Conservation (phyloP, 345 rosid species). For the Mangifera indica region DNA sequence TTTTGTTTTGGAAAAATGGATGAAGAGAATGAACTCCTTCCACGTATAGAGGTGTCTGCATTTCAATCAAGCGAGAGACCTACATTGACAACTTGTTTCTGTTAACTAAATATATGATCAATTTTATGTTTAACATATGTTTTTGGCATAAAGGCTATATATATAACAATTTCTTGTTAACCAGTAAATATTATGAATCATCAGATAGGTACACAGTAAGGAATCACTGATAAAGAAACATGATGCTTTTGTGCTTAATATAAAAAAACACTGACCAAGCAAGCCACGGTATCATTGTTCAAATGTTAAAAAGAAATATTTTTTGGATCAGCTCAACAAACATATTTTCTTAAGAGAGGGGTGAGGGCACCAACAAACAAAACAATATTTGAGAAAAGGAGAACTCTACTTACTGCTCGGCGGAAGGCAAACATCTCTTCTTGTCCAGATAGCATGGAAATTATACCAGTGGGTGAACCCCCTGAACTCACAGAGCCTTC, state of each 20-base stretch:
- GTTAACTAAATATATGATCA: not conserved
- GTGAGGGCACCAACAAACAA: not conserved
- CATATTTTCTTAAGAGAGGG: not conserved
- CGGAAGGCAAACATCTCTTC: conserved; percentile 96
- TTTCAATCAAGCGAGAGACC: conserved; percentile 85
- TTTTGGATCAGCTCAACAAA: no score
- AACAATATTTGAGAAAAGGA: not conserved
- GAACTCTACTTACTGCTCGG: conserved; percentile 64
- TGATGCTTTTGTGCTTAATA: not conserved
- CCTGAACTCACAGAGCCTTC: conserved; percentile 71
- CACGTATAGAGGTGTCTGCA: conserved; percentile 81
- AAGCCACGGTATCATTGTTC: not conserved
- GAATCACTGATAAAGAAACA: not conserved
- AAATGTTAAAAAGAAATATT: not conserved
- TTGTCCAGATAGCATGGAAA: conserved; percentile 76
- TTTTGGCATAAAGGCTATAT: not conserved
- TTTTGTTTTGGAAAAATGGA: conserved; percentile 56
- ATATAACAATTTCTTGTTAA: not conserved
- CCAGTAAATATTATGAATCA: not conserved
- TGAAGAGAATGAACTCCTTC: conserved; percentile 67
- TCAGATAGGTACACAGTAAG: not conserved
- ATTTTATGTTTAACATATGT: not conserved
- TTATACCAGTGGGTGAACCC: conserved; percentile 63
- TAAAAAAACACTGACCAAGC: not conserved
- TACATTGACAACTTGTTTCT: conserved; percentile 33